Evolutionary conservation across 2,329 filamentous ascomycete genomes (phyloP).

Genomic region (Gnomoniopsis smithogilvyi): DNA sequence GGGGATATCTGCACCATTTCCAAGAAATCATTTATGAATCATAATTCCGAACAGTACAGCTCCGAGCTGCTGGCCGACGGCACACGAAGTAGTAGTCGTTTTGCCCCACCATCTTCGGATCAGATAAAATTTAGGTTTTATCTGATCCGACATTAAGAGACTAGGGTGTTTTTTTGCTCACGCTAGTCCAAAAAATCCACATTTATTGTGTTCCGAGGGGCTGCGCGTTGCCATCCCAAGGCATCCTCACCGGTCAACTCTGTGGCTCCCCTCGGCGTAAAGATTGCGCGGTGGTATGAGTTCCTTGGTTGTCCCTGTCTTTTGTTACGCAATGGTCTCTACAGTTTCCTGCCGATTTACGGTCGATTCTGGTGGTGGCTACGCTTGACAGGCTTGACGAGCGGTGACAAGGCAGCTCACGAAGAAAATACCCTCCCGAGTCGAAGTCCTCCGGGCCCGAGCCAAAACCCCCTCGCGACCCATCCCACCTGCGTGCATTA

Average conservation of each 20-base stretch:
- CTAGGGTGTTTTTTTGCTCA: background rate
- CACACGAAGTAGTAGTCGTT: background rate
- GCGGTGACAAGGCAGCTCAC: constrained; percentile 1
- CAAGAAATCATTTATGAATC: background rate
- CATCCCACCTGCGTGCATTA: constrained; percentile 6
- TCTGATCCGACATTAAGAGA: constrained; percentile 6
- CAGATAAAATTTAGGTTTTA: constrained; percentile 4
- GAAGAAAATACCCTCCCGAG: background rate
- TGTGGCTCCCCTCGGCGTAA: background rate
- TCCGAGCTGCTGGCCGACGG: background rate
- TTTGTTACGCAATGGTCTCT: constrained; percentile 13
- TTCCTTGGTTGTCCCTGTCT: background rate
- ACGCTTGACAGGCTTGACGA: constrained; percentile 6
- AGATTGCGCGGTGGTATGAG: background rate
- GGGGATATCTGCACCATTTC: background rate
- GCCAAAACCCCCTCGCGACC: background rate
- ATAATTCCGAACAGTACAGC: background rate
- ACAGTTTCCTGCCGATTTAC: constrained; percentile 8
- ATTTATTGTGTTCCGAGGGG: background rate
- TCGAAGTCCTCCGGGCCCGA: no score
- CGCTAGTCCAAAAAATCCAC: background rate
- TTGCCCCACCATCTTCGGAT: background rate
- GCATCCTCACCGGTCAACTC: background rate
- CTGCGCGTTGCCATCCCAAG: background rate
- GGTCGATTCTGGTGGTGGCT: constrained; percentile 7